Conservation (phyloP, 345 rosid species). For the Moricandia arvensis region DNA sequence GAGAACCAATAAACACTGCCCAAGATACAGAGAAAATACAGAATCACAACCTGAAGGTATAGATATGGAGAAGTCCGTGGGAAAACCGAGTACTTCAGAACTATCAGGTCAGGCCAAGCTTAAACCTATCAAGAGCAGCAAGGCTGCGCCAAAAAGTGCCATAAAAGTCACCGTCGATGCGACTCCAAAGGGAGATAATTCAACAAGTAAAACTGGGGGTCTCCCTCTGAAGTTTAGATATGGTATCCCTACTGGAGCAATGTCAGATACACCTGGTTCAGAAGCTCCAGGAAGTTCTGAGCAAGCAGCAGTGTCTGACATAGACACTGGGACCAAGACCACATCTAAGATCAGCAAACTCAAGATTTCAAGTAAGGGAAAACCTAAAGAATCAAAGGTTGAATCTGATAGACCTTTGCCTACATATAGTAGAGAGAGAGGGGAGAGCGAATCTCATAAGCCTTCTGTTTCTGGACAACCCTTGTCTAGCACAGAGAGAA, state of each 20-base stretch:
- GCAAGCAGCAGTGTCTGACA: constrained; percentile 44
- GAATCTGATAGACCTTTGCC: constrained; percentile 56
- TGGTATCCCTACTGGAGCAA: constrained; percentile 55
- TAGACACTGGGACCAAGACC: constrained; percentile 54
- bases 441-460: constrained; percentile 55
- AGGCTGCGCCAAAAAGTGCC: constrained; percentile 47
- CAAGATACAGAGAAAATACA: constrained; percentile 81
- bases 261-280: constrained; percentile 50
- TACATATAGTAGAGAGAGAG: constrained; percentile 56
- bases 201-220: constrained; percentile 50
- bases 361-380: constrained; percentile 65
- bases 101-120: constrained; percentile 52
- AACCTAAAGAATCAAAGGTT: constrained; percentile 50
- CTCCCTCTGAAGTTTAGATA: constrained; percentile 70
- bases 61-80: constrained; percentile 57
- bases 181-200: constrained; percentile 55
- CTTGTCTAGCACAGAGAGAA: constrained; percentile 50
- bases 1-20: constrained; percentile 99
- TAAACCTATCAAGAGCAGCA: constrained; percentile 58
- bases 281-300: constrained; percentile 56
- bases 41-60: constrained; percentile 54
- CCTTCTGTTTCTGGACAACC: constrained; percentile 65
- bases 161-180: constrained; percentile 51
- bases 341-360: constrained; percentile 62
- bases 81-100: constrained; percentile 54